Evolutionary conservation across 768 basidiomycete genomes (phyloP), one percentile per base, ranked within the genome.

Genomic region (Boletus rubropictus): DNA sequence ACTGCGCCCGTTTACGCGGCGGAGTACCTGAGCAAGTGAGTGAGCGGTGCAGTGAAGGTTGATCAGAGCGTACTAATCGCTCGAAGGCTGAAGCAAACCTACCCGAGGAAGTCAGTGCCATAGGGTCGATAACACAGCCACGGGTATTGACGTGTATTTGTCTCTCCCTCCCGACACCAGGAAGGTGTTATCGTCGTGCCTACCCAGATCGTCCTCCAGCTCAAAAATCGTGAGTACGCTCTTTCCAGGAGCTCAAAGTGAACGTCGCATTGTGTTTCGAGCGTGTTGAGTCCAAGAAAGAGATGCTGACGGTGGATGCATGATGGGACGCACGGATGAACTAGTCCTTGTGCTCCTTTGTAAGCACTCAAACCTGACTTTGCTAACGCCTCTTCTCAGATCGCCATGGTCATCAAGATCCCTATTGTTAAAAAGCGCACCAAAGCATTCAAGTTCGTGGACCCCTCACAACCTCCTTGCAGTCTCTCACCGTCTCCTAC

Each of bases 361-460:
- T 37, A 34, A 35, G 43, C 33, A 46, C 33, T 14, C 32, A 42
- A 32, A 38, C 24, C 36, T n/a, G 46, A 48, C 33, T 24, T 24
- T 44, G 1, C 62, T 65, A 33, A 65, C 29, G 7, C 38, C 24
- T 29, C 12, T 29, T 18, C 50, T 43, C 46, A 72, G 71, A 53
- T 54, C 62, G 57, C 53, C 63, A 77, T 77, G 76, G 69, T 59
- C 60, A 58, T 73, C 67, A 77, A 72, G 61, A 69, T 82, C 54
- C 77, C 77, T 56, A 86, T 94, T 69, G 79, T 96, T 73, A 96
- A 95, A 81, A 98, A 98, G 78, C 89, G 92, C 72, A 96, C 94
- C 63, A 91, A 86, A 74, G 75, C 77, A 67, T 98, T 98, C 89
- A 97, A 95, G 92, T 91, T 52, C 49, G 84, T 78, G 35, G 36